Evolutionary conservation across 139 green algal species (phyloP), one percentile per base, ranked within the genome.

Genomic region (Prasinococcaceae sp.): DNA sequence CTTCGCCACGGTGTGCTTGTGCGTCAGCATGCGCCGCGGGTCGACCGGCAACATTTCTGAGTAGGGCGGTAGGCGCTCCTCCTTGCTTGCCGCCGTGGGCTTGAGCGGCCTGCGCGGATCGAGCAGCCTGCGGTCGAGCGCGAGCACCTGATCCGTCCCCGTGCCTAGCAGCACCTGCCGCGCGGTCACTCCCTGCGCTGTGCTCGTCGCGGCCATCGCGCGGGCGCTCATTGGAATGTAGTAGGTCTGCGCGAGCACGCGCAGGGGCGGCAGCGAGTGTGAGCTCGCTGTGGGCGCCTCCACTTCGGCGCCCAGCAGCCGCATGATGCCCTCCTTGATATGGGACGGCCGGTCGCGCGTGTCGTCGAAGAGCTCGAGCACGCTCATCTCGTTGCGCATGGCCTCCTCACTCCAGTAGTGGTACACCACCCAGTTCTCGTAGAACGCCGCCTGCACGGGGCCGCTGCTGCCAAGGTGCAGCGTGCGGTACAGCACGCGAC

Each of bases 61-160:
- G 66, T 93, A 96, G 1, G 82, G 86, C 28, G 88, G 60, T 3
- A 97, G 66, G 29, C 75, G 55, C 66, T 95, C 88, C 53, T 92
- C 83, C 47, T 69, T 65, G 42, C 94, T 77, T 19, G 80, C 60
- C 6, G 61, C 46, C 0, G 67, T 87, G n/a, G 72, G 67, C 53
- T 81, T 83, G 4, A 65, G 48, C 1, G 89, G 81, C 0, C 88
- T 55, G 2, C 88, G 70, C 0, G 88, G 88, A 59, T 97, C 88
- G 20, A 95, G 45, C 36, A 84, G 78, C 1, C 82, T 73, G 33
- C 80, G 79, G 69, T 94, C 84, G 40, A 97, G 37, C n/a, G 84
- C 73, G 45, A 86, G 80, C 46, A 97, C 70, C 74, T 94, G 73
- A 51, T 89, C 81, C 3, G 55, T 64, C 23, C 59, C 27, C 0